Evolutionary conservation across 2,329 filamentous ascomycete species (phyloP), one percentile per base, ranked within the genome.

Genomic region (Monilinia vaccinii-corymbosi): DNA sequence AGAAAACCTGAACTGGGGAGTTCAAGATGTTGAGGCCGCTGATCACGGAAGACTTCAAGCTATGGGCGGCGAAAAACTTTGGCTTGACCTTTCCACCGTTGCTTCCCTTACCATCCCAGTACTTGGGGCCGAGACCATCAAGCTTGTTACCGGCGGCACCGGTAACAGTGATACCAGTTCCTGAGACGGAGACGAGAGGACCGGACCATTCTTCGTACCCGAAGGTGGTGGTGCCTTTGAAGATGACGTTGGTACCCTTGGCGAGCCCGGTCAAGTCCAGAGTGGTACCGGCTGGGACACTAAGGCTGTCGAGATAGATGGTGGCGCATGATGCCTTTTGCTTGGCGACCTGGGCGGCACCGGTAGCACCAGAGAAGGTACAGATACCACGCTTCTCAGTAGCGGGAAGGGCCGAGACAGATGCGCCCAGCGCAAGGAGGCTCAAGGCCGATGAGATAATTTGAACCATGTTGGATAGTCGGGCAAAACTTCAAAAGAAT

Each of bases 201-300:
- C 86, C 85, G 1, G 71, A 70, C 85, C 85, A 88, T 67, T 85
- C 80, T 63, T 81, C 75, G 73, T 86, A 87, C 23, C 77, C 85
- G 68, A 85, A 89, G 58, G 80, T 83, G n/a, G 85, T 88, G 16
- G 76, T 81, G 47, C 86, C 86, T 60, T 81, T 72, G 72, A 88
- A 88, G 66, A 80, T 81, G 63, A 87, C 77, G 59, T 71, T 21
- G 44, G 81, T 83, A 63, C 78, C 79, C 21, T 72, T 68, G 1
- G 75, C 75, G 44, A 85, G 75, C 23, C 74, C 73, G 14, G 81
- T 81, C 62, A 86, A 70, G 67, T 86, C 81, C 3, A 87, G 76
- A 3, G 82, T 85, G 11, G 74, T 74, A 28, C 82, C 82, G 3
- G 82, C 78, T 7, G 83, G 83, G 18, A 86, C 82, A 18, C 72